Evolutionary conservation across 202 grass and related monocot species (phyloP).

Genomic region (Brachypodium distachyon): DNA sequence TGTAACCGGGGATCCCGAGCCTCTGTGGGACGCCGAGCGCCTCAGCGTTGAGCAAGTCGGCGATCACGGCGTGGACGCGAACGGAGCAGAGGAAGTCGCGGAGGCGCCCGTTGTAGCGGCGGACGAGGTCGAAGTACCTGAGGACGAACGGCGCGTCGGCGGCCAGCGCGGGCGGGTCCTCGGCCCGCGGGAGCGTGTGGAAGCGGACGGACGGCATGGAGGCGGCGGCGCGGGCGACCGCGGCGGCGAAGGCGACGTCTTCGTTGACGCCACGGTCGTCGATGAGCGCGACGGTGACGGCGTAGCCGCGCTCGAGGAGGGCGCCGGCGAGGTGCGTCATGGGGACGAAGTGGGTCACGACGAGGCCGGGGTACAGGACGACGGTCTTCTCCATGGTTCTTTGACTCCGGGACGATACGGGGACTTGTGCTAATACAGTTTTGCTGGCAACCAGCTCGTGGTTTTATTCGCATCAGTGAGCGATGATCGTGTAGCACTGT

Average conservation of each 20-base stretch:
- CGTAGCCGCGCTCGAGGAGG: conserved; percentile 1
- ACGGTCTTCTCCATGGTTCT: conserved; percentile 3
- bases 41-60: not conserved
- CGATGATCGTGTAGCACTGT: too few relatives aligned
- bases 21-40: conserved; percentile 4
- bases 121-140: not conserved
- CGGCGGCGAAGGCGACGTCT: not conserved
- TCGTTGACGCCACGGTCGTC: not conserved
- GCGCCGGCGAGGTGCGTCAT: conserved; percentile 38
- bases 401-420: too few relatives aligned
- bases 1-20: conserved; percentile 2
- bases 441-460: too few relatives aligned
- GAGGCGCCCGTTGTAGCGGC: conserved; percentile 16
- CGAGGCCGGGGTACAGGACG: conserved; percentile 18
- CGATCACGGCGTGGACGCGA: conserved; percentile 22
- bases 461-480: too few relatives aligned
- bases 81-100: conserved; percentile 2
- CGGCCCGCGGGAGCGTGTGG: conserved; percentile 9
- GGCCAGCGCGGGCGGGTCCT: not conserved
- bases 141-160: not conserved
- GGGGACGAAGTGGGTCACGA: conserved; percentile 29
- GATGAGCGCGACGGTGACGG: conserved; percentile 9
- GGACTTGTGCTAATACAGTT: too few relatives aligned
- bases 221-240: not conserved
- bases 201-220: conserved; percentile 18